Conservation (phyloP, 2,329 filamentous ascomycete species). For the Ustilaginoidea virens region DNA sequence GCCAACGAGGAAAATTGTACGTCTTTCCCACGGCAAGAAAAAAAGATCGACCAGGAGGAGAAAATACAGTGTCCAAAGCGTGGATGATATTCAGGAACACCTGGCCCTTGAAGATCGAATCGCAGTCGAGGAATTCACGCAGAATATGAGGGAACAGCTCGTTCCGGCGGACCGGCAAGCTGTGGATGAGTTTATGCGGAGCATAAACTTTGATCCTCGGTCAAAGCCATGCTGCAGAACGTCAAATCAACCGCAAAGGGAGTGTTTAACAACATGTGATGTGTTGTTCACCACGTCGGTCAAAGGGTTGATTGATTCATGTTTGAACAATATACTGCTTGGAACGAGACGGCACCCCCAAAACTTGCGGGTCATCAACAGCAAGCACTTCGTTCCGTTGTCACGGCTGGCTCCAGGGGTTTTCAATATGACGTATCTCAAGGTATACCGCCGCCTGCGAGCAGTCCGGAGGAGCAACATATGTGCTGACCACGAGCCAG, state of each 20-base stretch:
- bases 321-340: conserved; percentile 13
- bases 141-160: conserved; percentile 8
- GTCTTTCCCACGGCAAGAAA: neutral
- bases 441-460: too few species aligned
- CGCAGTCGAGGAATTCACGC: conserved; percentile 5
- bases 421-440: conserved; percentile 20
- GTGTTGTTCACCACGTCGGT: neutral
- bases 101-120: too few species aligned
- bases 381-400: conserved; percentile 10
- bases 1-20: neutral
- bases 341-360: conserved; percentile 10
- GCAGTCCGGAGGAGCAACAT: too few species aligned
- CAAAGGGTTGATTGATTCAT: conserved; percentile 2
- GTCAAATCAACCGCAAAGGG: too few species aligned
- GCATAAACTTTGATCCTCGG: conserved; percentile 7
- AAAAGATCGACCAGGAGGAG: too few species aligned
- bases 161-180: conserved; percentile 11
- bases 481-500: conserved; percentile 9
- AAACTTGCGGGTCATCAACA: conserved; percentile 8
- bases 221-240: neutral
- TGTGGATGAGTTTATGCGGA: conserved; percentile 14
- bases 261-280: neutral
- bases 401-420: conserved; percentile 17
- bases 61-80: neutral
- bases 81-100: too few species aligned